Evolutionary conservation across 257 asterid genomes (phyloP).

Genomic region (Penstemon newberryi): DNA sequence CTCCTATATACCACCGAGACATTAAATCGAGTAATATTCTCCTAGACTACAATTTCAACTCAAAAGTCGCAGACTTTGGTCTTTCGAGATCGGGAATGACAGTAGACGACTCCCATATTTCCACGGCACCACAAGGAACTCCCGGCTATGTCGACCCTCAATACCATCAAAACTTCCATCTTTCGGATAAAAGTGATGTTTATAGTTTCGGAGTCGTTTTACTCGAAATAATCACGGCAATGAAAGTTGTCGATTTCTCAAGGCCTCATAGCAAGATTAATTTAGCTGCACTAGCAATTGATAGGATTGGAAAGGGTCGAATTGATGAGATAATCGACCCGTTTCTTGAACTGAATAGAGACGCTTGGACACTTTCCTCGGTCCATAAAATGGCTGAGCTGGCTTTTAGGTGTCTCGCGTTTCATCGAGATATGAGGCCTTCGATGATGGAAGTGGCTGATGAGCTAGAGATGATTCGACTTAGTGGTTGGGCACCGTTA

Average conservation of each 20-base stretch:
- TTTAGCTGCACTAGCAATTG: conserved; percentile 68
- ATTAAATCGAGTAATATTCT: conserved; percentile 73
- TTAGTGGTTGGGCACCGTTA: conserved; percentile 58
- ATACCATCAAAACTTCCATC: conserved; percentile 74
- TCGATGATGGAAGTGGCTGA: conserved; percentile 79
- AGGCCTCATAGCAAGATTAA: conserved; percentile 63
- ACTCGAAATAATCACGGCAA: conserved; percentile 61
- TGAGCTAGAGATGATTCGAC: conserved; percentile 63
- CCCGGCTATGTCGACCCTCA: conserved; percentile 83
- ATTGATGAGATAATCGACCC: conserved; percentile 74
- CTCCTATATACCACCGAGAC: conserved; percentile 76
- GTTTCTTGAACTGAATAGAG: conserved; percentile 62
- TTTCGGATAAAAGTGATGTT: conserved; percentile 77
- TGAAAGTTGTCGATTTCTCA: conserved; percentile 67
- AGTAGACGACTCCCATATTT: conserved; percentile 66
- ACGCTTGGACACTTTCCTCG: conserved; percentile 76
- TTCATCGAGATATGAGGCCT: conserved; percentile 77
- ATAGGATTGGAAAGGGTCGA: conserved; percentile 67
- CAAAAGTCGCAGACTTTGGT: conserved; percentile 77
- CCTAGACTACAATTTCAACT: conserved; percentile 55
- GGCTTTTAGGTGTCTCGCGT: conserved; percentile 74
- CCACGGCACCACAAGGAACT: conserved; percentile 82
- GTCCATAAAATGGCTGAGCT: conserved; percentile 68
- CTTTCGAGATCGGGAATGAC: conserved; percentile 69
- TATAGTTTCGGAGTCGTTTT: conserved; percentile 81